Evolutionary conservation across 2,329 filamentous ascomycete species (phyloP).

Genomic region (Colletotrichum acutatum): DNA sequence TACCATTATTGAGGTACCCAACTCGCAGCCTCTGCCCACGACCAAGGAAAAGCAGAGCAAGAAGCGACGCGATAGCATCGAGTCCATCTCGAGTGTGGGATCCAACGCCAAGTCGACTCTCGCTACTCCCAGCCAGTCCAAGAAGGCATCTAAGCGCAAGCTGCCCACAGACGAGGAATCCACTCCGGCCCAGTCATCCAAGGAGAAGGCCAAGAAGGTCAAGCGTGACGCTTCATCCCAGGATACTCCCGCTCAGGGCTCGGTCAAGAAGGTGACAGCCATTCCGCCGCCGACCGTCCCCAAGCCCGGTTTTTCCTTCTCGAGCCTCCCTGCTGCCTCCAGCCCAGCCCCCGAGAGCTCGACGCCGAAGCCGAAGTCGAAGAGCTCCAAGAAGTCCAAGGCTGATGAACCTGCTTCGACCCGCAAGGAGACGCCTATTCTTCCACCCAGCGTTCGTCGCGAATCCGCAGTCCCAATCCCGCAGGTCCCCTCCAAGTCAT

Average conservation of each 20-base stretch:
- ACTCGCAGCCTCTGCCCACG: slow-evolving; percentile 37
- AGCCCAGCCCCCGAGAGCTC: slow-evolving; percentile 38
- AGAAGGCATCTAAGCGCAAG: slow-evolving; percentile 37
- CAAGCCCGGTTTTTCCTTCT: slow-evolving; percentile 36
- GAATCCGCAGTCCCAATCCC: slow-evolving; percentile 26
- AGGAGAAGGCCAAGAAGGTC: slow-evolving; percentile 53
- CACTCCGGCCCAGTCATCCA: slow-evolving; percentile 47
- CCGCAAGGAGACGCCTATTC: slow-evolving; percentile 44
- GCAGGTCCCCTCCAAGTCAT: background rate
- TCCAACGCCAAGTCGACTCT: slow-evolving; percentile 11
- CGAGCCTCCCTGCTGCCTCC: slow-evolving; percentile 36
- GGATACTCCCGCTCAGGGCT: background rate
- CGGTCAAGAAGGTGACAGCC: slow-evolving; percentile 46
- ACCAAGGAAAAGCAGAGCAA: slow-evolving; percentile 49
- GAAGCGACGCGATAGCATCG: slow-evolving; percentile 39
- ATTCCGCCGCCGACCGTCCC: slow-evolving; percentile 46
- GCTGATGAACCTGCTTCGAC: slow-evolving; percentile 33
- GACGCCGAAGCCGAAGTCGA: slow-evolving; percentile 38
- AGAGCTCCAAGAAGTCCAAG: slow-evolving; percentile 46
- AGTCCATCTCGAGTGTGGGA: slow-evolving; percentile 31
- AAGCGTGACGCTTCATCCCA: slow-evolving; percentile 40
- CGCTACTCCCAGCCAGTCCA: slow-evolving; percentile 22
- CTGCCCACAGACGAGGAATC: slow-evolving; percentile 47
- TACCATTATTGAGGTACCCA: slow-evolving; percentile 23
- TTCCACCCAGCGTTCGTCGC: slow-evolving; percentile 17